Evolutionary conservation across 2,329 filamentous ascomycete genomes (phyloP), one percentile per base, ranked within the genome.

Genomic region (Neopestalotiopsis sp.): DNA sequence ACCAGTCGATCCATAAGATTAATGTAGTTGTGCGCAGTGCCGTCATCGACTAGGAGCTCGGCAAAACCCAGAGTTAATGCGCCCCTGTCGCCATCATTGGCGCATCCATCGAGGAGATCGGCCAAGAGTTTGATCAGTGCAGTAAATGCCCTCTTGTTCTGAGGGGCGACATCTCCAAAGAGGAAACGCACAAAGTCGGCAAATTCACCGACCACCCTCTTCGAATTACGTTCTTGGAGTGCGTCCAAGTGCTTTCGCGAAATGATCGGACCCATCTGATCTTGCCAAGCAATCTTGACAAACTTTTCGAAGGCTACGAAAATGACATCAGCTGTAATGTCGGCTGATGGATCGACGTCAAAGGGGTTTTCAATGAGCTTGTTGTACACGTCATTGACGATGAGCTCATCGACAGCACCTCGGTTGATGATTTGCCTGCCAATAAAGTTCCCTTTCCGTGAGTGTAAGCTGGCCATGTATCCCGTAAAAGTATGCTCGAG

Each of bases 221-320:
- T 92, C 67, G 89, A 86, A 10, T 88, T 85, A 69, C 88, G 85
- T 69, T 88, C 86, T 73, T 97, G 94, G n/a, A 98, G 85, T 1
- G 90, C 89, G 68, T 92, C 88, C 49, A 98, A 84, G 4, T 90
- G 87, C 61, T 91, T 85, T 66, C 89, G 85, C 1, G 93, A 90
- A 78, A 98, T 90, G 67, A 98, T 89, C 3, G 93, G 90, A 0
- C 95, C 95, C 85, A 98, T 94, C 74, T 94, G 91, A 72, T 95
- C 92, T 69, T 88, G 90, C 95, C 95, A 98, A 13, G 93, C 94
- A 71, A 94, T 91, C 69, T 90, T 90, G 70, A 98, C 83, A 74
- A 98, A 98, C 71, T 97, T 98, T 78, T 98, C 95, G 78, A 98
- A 98, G 0, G 95, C 92, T 32, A 93, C 92, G 76, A 98, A 97